A percentile compares a stretch with the other conserved stretches of the same genome.
Evolutionary conservation across 2,329 filamentous ascomycete species (phyloP).

Genomic region (Penicillium sp.): DNA sequence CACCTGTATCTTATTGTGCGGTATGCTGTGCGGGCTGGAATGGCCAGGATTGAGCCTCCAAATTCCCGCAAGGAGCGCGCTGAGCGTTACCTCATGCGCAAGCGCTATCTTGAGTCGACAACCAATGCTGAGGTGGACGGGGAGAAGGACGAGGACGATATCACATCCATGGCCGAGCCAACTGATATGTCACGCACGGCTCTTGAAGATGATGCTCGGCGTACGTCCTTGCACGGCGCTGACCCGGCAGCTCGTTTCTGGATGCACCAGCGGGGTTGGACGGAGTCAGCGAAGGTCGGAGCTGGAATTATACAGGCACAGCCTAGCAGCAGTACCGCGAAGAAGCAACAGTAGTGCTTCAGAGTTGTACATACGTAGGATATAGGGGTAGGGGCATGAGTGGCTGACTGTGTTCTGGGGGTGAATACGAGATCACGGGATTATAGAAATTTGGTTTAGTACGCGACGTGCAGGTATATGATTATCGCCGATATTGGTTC

Average conservation of each 20-base stretch:
- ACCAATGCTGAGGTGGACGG: constrained; percentile 22
- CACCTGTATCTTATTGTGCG: constrained; percentile 83
- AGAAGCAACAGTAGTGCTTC: constrained; percentile 37
- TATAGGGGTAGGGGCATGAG: not conserved
- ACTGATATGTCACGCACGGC: constrained; percentile 35
- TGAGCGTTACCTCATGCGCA: constrained; percentile 77
- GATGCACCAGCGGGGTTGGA: constrained; percentile 46
- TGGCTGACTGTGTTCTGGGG: not conserved
- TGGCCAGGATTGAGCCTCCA: constrained; percentile 79
- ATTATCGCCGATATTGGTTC: not conserved
- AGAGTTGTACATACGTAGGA: not conserved
- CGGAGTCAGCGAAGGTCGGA: constrained; percentile 42
- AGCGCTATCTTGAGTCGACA: constrained; percentile 64
- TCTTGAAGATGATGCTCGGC: constrained; percentile 45
- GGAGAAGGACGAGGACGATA: constrained; percentile 16
- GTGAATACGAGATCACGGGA: not conserved
- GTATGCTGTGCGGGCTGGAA: constrained; percentile 66
- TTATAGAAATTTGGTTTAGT: not conserved
- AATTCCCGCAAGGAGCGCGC: constrained; percentile 81
- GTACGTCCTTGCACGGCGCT: constrained; percentile 33
- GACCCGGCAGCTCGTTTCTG: constrained; percentile 43
- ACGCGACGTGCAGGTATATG: not conserved
- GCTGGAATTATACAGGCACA: constrained; percentile 41
- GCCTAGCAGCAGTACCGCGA: constrained; percentile 21
- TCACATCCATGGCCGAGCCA: constrained; percentile 6